Evolutionary conservation across 805 yeast genomes (phyloP), one percentile per base, ranked within the genome.

Genomic region (Ascoidea tarda): DNA sequence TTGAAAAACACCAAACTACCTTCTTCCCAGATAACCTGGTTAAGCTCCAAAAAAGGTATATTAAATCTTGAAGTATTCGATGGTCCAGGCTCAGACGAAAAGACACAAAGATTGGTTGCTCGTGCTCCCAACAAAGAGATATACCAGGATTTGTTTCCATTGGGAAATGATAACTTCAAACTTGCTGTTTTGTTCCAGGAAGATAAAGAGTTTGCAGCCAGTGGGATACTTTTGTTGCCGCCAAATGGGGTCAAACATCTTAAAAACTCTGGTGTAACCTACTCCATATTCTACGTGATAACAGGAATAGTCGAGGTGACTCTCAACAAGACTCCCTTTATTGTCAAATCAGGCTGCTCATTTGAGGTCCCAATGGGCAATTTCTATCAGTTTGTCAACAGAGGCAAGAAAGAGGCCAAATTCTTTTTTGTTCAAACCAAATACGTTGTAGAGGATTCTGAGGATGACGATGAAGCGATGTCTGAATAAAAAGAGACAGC

Each of bases 351-450:
- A 52, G 96, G 96, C 1, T 84, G 95, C 51, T 77, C 91, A 5
- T 82, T 89, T 60, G 86, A 84, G 60, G 74, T 90, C 5, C 96
- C 96, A 0, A 77, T 84, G 68, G 84, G 82, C 5, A 86, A 85
- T 62, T 73, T 75, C 47, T 88, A 87, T 65, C 78, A 84, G 16
- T 74, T 89, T 57, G 74, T 73, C 49, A 87, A 87, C 61, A 73
- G 71, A 46, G 84, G 89, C 0, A 67, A 71, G 38, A 70, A 68
- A 16, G 73, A 72, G 42, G 88, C 84, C 0, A 74, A 77, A 52
- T 59, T 89, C 61, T 87, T 85, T 63, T 88, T 87, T 61, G 89
- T 85, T 1, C 96, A 88, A 62, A 74, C 82, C 5, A 75, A 73
- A 51, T 70, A 69, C 54, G 69, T 69, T 16, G 46, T 47, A 38